These are phyloP conservation scores for Pilaira anomala DNA, from an alignment of 192 early-diverging fungal genomes.

Conservation along the genomic window DNA sequence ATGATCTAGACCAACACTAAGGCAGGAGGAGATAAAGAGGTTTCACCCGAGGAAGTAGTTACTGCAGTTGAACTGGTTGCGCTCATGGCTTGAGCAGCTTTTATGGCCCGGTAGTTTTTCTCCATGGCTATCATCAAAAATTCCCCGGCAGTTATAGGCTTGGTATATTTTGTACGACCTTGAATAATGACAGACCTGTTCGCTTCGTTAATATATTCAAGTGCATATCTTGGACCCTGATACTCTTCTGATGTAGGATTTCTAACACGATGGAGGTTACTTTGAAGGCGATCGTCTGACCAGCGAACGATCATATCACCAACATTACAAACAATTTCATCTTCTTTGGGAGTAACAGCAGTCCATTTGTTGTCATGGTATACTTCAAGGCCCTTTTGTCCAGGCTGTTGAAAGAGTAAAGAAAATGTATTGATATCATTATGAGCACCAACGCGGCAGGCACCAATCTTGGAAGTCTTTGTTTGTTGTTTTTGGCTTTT, in stretches of 20 bases:
- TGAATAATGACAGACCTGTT: slow-evolving; percentile 33
- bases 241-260: slow-evolving; percentile 14
- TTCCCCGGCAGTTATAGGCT: slow-evolving; percentile 30
- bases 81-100: background rate
- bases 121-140: slow-evolving; percentile 27
- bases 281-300: slow-evolving; percentile 30
- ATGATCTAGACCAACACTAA: too few species aligned
- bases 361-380: slow-evolving; percentile 20
- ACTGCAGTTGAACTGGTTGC: too few species aligned
- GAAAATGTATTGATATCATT: slow-evolving; percentile 27
- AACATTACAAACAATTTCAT: slow-evolving; percentile 34
- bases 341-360: slow-evolving; percentile 17
- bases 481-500: background rate
- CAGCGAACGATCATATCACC: slow-evolving; percentile 39
- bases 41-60: too few species aligned
- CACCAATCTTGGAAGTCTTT: background rate
- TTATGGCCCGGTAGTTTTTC: slow-evolving; percentile 10
- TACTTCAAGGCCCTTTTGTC: slow-evolving; percentile 23
- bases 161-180: slow-evolving; percentile 29
- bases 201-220: slow-evolving; percentile 27
- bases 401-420: slow-evolving; percentile 23
- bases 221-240: slow-evolving; percentile 21
- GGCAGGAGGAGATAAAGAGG: too few species aligned
- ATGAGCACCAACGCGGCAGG: background rate
- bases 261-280: slow-evolving; percentile 30